Percentiles rank a stretch among this genome's conserved stretches.
Conservation (phyloP, 2,329 filamentous ascomycete species). For the Acephala macrosclerotiorum region DNA sequence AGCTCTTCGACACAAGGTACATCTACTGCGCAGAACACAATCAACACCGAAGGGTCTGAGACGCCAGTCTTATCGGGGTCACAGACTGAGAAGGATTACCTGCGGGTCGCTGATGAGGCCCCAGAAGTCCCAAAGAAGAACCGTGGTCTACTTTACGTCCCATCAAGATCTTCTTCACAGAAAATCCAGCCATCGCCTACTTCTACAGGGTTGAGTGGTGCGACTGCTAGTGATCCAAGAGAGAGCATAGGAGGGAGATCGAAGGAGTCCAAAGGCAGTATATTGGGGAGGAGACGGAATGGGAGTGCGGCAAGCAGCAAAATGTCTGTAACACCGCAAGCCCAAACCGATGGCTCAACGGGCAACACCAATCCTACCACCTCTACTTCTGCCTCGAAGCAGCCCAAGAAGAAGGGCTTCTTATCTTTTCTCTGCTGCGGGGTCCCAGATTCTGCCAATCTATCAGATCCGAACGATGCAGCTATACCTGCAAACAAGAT, state of each 20-base stretch:
- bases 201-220: constrained; percentile 65
- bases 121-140: constrained; percentile 49
- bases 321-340: constrained; percentile 58
- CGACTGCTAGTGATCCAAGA: constrained; percentile 63
- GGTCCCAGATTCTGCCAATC: constrained; percentile 47
- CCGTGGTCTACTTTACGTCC: constrained; percentile 62
- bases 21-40: constrained; percentile 42
- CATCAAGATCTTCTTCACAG: constrained; percentile 68
- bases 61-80: constrained; percentile 36
- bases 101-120: constrained; percentile 35
- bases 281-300: constrained; percentile 68
- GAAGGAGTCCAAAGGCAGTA: constrained; percentile 70
- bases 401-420: constrained; percentile 50
- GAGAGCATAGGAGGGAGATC: constrained; percentile 71
- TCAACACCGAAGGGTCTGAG: constrained; percentile 42
- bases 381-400: constrained; percentile 40
- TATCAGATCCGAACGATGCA: constrained; percentile 52
- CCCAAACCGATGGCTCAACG: constrained; percentile 48
- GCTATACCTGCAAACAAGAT: constrained; percentile 54
- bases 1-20: constrained; percentile 41
- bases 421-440: constrained; percentile 58
- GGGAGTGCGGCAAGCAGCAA: constrained; percentile 71
- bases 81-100: constrained; percentile 39
- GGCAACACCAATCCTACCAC: constrained; percentile 45
- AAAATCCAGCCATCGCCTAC: constrained; percentile 66